Conservation (phyloP, 441 rosid genomes). For the Pelargonium citronellum region DNA sequence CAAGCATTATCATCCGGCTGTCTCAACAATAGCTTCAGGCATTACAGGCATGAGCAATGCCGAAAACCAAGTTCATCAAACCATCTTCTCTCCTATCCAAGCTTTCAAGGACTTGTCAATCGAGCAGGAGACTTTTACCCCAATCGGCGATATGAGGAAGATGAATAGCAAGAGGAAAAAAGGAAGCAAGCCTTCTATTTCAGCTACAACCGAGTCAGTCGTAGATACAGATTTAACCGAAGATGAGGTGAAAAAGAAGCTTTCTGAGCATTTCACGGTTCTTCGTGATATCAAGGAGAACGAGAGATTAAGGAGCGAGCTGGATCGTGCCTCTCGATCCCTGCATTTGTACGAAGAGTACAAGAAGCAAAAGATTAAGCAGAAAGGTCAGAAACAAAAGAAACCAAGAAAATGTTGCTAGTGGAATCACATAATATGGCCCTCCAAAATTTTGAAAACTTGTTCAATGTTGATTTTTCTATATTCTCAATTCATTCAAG, state of each 20-base stretch:
- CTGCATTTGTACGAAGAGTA: slow-evolving; percentile 49
- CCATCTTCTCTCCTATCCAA: slow-evolving; percentile 54
- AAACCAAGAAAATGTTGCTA: not conserved
- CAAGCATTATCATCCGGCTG: slow-evolving; percentile 70
- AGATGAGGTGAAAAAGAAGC: slow-evolving; percentile 44
- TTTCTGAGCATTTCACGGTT: slow-evolving; percentile 47
- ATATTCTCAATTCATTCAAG: not conserved
- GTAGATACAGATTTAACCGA: slow-evolving; percentile 27
- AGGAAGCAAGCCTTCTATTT: slow-evolving; percentile 22
- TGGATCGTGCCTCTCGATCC: slow-evolving; percentile 30
- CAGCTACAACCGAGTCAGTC: slow-evolving; percentile 7
- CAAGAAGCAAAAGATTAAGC: slow-evolving; percentile 32
- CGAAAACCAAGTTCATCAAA: slow-evolving; percentile 39
- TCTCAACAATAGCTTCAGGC: slow-evolving; percentile 54
- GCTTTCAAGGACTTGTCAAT: slow-evolving; percentile 57
- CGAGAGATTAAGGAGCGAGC: slow-evolving; percentile 49
- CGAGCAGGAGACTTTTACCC: slow-evolving; percentile 46
- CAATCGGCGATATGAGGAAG: slow-evolving; percentile 30
- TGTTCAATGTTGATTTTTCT: not conserved
- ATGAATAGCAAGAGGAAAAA: slow-evolving; percentile 48
- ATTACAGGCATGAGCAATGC: slow-evolving; percentile 52
- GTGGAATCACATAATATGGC: not conserved
- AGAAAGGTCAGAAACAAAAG: slow-evolving; percentile 17
- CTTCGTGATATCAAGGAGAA: slow-evolving; percentile 49
- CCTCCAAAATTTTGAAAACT: not conserved